These are phyloP conservation scores for Pythium sukuiense DNA, from an alignment of 352 stramenopile species.

Conservation along the genomic window DNA sequence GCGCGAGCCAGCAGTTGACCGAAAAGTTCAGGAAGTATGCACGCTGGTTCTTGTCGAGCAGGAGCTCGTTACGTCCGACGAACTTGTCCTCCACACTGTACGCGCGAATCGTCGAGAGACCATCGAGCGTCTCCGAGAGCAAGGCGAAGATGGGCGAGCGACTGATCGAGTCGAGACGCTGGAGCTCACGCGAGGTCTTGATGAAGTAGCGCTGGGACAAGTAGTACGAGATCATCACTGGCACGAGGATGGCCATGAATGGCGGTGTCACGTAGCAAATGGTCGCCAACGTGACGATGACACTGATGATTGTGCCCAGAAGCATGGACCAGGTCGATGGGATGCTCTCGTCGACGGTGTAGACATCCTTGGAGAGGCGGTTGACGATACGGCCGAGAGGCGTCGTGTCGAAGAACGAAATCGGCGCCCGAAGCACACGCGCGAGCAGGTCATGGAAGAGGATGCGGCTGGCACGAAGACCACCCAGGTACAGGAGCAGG, in stretches of 20 bases:
- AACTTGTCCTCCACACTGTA: slow-evolving; percentile 61
- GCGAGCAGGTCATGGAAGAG: slow-evolving; percentile 67
- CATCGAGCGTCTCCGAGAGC: slow-evolving; percentile 93
- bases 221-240: slow-evolving; percentile 67
- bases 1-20: slow-evolving; percentile 74
- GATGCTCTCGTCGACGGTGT: slow-evolving; percentile 76
- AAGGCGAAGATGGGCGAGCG: slow-evolving; percentile 94
- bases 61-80: slow-evolving; percentile 44
- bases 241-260: slow-evolving; percentile 75
- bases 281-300: slow-evolving; percentile 59
- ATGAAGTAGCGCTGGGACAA: slow-evolving; percentile 93
- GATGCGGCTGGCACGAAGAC: slow-evolving; percentile 52
- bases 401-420: slow-evolving; percentile 84
- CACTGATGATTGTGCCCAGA: slow-evolving; percentile 70
- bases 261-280: slow-evolving; percentile 71
- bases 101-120: slow-evolving; percentile 93
- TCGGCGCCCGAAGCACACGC: slow-evolving; percentile 64
- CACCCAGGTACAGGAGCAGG: slow-evolving; percentile 61
- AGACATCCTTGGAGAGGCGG: slow-evolving; percentile 74
- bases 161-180: slow-evolving; percentile 94
- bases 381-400: slow-evolving; percentile 79
- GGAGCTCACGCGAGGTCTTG: slow-evolving; percentile 89
- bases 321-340: slow-evolving; percentile 67
- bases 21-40: slow-evolving; percentile 76
- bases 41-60: slow-evolving; percentile 68